phyloP scores from a whole-genome alignment of 2,329 filamentous ascomycete species.

The Fusarium napiforme region DNA sequence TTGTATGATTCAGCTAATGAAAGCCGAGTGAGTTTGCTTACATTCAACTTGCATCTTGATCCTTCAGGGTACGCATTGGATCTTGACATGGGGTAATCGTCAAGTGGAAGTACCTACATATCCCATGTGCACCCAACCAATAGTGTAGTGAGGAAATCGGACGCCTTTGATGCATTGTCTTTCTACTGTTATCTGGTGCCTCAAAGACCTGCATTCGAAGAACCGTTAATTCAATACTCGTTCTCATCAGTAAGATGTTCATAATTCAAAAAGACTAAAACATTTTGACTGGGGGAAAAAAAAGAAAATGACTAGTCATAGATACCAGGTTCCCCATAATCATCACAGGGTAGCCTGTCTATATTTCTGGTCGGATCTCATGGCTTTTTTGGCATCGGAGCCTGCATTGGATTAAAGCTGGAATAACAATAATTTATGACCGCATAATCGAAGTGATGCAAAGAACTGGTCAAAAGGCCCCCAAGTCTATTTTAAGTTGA shows the following conservation, averaged over 20 bases:
- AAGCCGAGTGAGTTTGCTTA: background rate
- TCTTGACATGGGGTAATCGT: background rate
- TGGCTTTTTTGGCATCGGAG: too few relatives aligned
- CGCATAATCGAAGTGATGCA: background rate
- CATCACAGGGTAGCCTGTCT: background rate
- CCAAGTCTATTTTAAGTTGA: background rate
- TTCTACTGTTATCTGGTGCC: background rate
- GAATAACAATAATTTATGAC: background rate
- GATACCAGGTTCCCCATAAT: background rate
- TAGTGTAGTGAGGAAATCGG: too few relatives aligned
- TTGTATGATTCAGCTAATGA: background rate
- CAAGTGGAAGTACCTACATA: background rate
- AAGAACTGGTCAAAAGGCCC: too few relatives aligned
- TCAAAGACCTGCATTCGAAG: background rate
- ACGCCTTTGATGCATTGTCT: too few relatives aligned
- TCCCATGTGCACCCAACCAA: too few relatives aligned
- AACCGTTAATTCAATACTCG: background rate
- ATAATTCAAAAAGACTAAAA: background rate
- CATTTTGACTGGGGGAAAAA: background rate
- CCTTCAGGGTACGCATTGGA: background rate
- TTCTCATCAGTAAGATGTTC: background rate
- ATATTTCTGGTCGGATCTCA: background rate
- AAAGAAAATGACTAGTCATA: background rate
- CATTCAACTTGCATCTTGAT: background rate
- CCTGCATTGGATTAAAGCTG: background rate